Base-by-base conservation (phyloP, 1,139 yeast genomes). In the Komagataea norvegica region DNA sequence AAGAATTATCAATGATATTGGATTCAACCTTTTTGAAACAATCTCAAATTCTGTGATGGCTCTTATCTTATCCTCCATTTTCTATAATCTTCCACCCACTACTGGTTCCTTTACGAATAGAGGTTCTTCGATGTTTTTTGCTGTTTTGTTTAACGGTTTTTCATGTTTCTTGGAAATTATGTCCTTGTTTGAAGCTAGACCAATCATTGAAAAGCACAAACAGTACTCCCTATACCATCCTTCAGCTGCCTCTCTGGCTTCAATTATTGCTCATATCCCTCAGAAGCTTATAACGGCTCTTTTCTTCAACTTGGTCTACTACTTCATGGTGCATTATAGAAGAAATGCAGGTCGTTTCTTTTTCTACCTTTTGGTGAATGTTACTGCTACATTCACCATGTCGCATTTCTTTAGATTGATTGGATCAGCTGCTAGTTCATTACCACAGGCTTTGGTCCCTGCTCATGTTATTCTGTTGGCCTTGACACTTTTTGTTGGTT, bases 201-300 rank as follows among this genome's bases (percentile, higher is more conserved):
- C 84, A 3, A 74, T 85, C 45, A 83, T 83, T 21, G 89, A 82
- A 58, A 86, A 86, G 55, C 95, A 85, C 51, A 79, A 79, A 55
- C 70, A 77, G 29, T 84, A 76, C 57, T 85, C 88, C 1, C 60
- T 84, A 40, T 83, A 82, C 53, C 85, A 81, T 45, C 91, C 91
- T 5, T 70, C 87, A 39, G 85, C 89, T 3, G 87, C 82, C 49
- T 87, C 91, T 0, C 51, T 81, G 17, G 84, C 89, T 0, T 75
- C 85, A 7, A 70, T 81, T 37, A 49, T 81, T 17, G 74, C 87
- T 3, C 87, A 82, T 51, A 52, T 82, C 42, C 93, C 93, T 0
- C 64, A 74, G 28, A 80, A 83, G 56, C 36, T 80, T 17, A 31
- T 67, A 16, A 74, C 76, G 34, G 68, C 80, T 8, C 46, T 78